Evolutionary conservation across 2,329 filamentous ascomycete species (phyloP).

Genomic region (Pyrenochaeta sp.): DNA sequence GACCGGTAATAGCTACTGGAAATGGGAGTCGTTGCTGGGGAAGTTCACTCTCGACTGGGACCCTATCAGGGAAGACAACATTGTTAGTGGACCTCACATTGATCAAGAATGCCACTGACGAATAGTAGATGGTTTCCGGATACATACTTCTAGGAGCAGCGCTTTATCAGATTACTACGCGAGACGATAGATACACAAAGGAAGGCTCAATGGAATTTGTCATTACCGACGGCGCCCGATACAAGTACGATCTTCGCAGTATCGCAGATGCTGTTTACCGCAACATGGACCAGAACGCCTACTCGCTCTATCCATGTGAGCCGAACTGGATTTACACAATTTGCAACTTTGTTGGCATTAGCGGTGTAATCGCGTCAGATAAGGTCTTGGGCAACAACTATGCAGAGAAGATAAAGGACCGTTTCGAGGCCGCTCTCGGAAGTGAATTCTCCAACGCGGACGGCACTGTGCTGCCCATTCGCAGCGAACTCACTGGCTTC

Average conservation of each 20-base stretch:
- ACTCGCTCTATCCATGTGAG: conserved; percentile 26
- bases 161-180: conserved; percentile 17
- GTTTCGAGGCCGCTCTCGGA: conserved; percentile 17
- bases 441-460: conserved; percentile 25
- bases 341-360: conserved; percentile 24
- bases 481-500: conserved; percentile 27
- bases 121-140: conserved; percentile 22
- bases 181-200: conserved; percentile 20
- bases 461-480: conserved; percentile 25
- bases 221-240: conserved; percentile 16
- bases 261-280: conserved; percentile 19
- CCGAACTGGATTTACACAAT: conserved; percentile 30
- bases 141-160: conserved; percentile 18
- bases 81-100: not conserved
- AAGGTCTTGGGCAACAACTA: conserved; percentile 14
- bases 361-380: conserved; percentile 16
- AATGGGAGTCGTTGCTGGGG: conserved; percentile 24
- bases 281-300: conserved; percentile 18
- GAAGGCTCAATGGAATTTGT: conserved; percentile 17
- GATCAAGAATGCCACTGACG: not conserved
- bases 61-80: conserved; percentile 20
- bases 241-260: conserved; percentile 17
- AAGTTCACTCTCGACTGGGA: conserved; percentile 28
- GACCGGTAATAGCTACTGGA: conserved; percentile 14
- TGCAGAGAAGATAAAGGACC: conserved; percentile 6